Evolutionary conservation across 1,139 yeast genomes (phyloP).

Genomic region (Debaryomyces psychrophilus): DNA sequence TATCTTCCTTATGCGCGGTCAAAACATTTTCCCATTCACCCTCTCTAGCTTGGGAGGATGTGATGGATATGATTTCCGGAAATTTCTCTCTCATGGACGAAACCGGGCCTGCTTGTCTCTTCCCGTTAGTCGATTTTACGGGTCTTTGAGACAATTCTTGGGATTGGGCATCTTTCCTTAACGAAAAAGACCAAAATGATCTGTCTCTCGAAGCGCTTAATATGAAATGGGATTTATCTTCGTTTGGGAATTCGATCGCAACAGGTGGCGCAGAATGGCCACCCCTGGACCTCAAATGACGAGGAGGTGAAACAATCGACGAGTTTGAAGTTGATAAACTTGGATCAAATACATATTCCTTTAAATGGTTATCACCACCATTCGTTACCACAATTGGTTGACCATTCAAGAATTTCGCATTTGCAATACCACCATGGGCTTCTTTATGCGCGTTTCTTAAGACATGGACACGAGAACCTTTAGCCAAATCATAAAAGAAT

Average conservation of each 20-base stretch:
- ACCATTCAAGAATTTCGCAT: conserved; percentile 78
- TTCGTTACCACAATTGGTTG: conserved; percentile 91
- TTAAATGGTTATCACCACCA: conserved; percentile 89
- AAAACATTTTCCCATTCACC: conserved; percentile 95
- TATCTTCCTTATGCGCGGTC: conserved; percentile 88
- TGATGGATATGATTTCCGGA: conserved; percentile 73
- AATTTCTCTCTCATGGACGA: conserved; percentile 61
- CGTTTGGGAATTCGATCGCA: conserved; percentile 74
- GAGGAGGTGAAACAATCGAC: conserved; percentile 81
- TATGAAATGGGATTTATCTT: conserved; percentile 76
- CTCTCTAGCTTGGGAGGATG: conserved; percentile 75
- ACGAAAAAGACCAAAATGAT: conserved; percentile 87
- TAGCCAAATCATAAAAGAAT: conserved; percentile 79
- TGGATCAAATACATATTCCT: conserved; percentile 94
- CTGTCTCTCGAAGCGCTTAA: conserved; percentile 87
- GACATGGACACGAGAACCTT: conserved; percentile 72
- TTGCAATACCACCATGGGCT: conserved; percentile 77
- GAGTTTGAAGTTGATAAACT: conserved; percentile 68
- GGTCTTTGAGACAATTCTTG: conserved; percentile 87
- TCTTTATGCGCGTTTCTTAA: conserved; percentile 75
- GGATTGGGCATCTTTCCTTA: conserved; percentile 95
- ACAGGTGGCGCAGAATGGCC: conserved; percentile 96
- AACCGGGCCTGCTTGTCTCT: conserved; percentile 61
- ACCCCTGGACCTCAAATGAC: conserved; percentile 90
- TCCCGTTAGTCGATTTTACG: conserved; percentile 55